Evolutionary conservation across 1,284 basidiomycete species (phyloP).

Genomic region (Limonomyces culmigenus): DNA sequence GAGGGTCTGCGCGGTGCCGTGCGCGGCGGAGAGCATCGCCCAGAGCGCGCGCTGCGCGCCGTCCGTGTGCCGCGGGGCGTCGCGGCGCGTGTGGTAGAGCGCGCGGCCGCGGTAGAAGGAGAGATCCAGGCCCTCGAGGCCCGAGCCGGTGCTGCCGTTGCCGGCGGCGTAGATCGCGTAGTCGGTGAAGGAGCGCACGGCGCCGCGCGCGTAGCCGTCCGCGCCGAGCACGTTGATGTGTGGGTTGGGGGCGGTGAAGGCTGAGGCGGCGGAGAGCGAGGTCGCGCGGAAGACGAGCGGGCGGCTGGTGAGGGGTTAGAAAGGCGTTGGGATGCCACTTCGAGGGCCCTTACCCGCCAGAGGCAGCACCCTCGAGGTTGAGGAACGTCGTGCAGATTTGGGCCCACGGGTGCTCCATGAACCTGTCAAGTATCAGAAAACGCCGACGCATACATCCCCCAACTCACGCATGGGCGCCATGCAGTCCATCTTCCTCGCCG

Average conservation of each 20-base stretch:
- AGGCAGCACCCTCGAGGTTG: slow-evolving; percentile 67
- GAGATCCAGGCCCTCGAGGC: slow-evolving; percentile 50
- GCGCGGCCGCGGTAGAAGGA: slow-evolving; percentile 58
- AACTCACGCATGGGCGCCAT: slow-evolving; percentile 49
- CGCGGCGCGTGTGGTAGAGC: slow-evolving; percentile 54
- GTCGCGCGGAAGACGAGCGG: slow-evolving; percentile 53
- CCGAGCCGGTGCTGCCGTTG: slow-evolving; percentile 6
- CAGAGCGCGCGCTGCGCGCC: slow-evolving; percentile 42
- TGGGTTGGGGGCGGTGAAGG: slow-evolving; percentile 42
- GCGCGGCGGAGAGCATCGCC: slow-evolving; percentile 46
- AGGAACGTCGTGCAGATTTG: slow-evolving; percentile 46
- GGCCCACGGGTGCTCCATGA: slow-evolving; percentile 58
- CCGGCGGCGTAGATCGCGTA: slow-evolving; percentile 39
- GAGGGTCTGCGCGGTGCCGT: slow-evolving; percentile 4
- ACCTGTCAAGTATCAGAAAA: slow-evolving; percentile 18
- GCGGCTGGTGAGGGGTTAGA: slow-evolving; percentile 21
- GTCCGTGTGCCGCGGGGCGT: slow-evolving; percentile 36
- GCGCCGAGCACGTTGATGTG: slow-evolving; percentile 50
- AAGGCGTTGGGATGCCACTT: background rate
- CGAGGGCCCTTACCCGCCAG: slow-evolving; percentile 38
- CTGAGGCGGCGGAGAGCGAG: slow-evolving; percentile 28
- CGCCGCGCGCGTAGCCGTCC: slow-evolving; percentile 43
- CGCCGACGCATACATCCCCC: background rate
- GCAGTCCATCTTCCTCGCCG: slow-evolving; percentile 60
- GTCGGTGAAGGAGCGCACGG: slow-evolving; percentile 52